Evolutionary conservation across 192 early-diverging fungal species (phyloP).

Genomic region (Rhizoclosmatium globosum): DNA sequence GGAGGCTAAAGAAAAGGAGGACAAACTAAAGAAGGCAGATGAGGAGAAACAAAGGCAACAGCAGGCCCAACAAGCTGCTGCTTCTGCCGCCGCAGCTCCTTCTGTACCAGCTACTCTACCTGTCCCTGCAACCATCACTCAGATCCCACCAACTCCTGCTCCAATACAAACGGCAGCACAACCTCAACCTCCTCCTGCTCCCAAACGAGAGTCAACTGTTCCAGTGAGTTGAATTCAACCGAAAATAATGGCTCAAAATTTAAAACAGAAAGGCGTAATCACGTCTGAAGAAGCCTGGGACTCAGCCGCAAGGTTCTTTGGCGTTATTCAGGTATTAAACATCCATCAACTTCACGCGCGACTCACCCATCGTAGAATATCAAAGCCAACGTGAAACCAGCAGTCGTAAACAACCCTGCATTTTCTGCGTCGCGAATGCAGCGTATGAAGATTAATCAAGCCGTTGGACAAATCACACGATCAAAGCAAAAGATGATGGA

Average conservation of each 20-base stretch:
- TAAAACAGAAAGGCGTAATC: neutral
- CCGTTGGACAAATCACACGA: slow-evolving; percentile 11
- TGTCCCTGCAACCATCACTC: neutral
- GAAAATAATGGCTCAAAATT: neutral
- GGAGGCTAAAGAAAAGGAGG: slow-evolving; percentile 17
- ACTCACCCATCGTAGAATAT: slow-evolving; percentile 7
- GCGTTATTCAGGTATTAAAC: slow-evolving; percentile 6
- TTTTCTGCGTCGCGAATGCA: neutral
- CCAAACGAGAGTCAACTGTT: neutral
- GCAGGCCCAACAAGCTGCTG: neutral
- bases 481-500: neutral
- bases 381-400: slow-evolving; percentile 41
- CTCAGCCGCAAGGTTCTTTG: slow-evolving; percentile 13
- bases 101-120: neutral
- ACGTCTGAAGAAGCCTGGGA: slow-evolving; percentile 38
- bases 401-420: slow-evolving; percentile 5
- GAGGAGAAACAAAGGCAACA: slow-evolving; percentile 15
- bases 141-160: neutral
- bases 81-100: slow-evolving; percentile 20
- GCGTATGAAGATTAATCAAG: slow-evolving; percentile 13
- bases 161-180: neutral
- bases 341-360: neutral
- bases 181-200: neutral
- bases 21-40: slow-evolving; percentile 9
- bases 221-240: slow-evolving; percentile 5